phyloP scores from a whole-genome alignment of 495 filamentous ascomycete species.

The Penicillium flavigenum region DNA sequence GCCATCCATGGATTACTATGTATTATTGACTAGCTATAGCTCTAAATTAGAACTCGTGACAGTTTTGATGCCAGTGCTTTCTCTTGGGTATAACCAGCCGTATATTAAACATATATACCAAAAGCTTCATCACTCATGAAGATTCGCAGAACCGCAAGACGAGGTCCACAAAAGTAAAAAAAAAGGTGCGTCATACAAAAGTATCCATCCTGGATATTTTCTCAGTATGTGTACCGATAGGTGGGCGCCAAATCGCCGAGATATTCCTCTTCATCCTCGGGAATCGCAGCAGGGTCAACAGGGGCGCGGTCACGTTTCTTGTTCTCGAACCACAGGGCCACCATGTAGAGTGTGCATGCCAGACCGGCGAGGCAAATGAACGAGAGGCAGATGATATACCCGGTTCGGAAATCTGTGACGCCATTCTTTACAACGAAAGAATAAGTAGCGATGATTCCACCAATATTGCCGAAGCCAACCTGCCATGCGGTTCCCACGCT shows the following conservation, averaged over 20 bases:
- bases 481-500: conserved; percentile 86
- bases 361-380: conserved; percentile 68
- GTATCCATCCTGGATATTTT: neutral
- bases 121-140: neutral
- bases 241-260: conserved; percentile 43
- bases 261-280: conserved; percentile 33
- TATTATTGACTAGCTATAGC: neutral
- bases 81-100: neutral
- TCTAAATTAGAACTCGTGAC: neutral
- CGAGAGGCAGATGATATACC: conserved; percentile 74
- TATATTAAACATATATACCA: conserved; percentile 1
- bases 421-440: conserved; percentile 72
- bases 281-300: conserved; percentile 21
- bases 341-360: conserved; percentile 60
- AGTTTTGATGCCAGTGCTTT: neutral
- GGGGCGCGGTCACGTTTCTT: conserved; percentile 50
- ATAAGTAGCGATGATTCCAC: conserved; percentile 88
- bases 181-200: neutral
- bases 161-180: neutral
- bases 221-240: conserved; percentile 44
- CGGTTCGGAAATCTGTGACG: conserved; percentile 62
- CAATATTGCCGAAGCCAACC: conserved; percentile 87
- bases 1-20: neutral
- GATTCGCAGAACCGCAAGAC: neutral
- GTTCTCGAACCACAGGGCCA: conserved; percentile 64